A percentile compares a stretch with the other conserved stretches of the same genome.
Evolutionary conservation across 176 grass and related monocot species (phyloP).

Genomic region (Otatea glauca): DNA sequence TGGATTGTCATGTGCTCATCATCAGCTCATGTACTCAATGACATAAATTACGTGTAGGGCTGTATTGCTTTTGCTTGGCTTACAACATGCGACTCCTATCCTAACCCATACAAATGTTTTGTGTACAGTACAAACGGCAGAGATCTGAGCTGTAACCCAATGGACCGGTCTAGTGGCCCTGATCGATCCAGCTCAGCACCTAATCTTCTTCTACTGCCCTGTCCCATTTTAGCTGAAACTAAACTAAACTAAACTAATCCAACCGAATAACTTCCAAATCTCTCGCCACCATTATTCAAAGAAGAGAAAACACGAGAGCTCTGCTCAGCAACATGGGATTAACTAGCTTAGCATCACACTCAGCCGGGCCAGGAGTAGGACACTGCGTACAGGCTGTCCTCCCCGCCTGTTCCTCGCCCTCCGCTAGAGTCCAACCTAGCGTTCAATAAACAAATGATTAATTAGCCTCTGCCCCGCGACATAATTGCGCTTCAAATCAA

Average conservation of each 20-base stretch:
- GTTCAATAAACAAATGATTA: conserved; percentile 40
- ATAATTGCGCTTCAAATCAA: conserved; percentile 14
- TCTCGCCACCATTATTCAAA: background rate
- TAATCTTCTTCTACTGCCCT: background rate
- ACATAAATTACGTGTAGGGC: background rate
- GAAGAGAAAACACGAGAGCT: background rate
- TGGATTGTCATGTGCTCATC: background rate
- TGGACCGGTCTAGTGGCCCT: conserved; percentile 17
- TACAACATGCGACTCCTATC: background rate
- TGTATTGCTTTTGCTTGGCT: background rate
- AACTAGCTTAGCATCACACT: background rate
- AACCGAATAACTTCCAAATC: conserved; percentile 15
- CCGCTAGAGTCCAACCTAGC: conserved; percentile 39
- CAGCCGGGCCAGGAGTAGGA: background rate
- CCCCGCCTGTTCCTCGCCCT: background rate
- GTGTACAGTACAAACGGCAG: background rate
- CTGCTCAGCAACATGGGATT: background rate
- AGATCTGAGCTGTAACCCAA: background rate
- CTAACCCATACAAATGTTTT: background rate
- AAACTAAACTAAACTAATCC: background rate
- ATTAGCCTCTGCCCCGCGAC: background rate
- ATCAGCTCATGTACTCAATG: background rate
- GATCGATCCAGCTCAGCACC: background rate
- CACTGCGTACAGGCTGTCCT: conserved; percentile 22
- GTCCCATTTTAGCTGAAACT: background rate